Conservation (phyloP, 164 flowering plant genomes). For the Piper longum region DNA sequence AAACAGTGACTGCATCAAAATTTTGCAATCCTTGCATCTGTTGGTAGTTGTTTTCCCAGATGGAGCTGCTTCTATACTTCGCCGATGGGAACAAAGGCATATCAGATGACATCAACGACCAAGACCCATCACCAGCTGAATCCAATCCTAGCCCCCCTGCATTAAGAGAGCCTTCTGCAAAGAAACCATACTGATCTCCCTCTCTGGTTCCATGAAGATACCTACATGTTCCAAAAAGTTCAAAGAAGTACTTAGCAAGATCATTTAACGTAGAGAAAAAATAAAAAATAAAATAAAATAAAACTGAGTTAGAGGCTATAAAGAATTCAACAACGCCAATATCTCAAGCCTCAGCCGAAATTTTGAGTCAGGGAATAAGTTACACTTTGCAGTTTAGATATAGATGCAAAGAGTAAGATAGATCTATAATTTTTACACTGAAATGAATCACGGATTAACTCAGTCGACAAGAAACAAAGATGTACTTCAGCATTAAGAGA, state of each 20-base stretch:
- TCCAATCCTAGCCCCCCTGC: conserved; percentile 35
- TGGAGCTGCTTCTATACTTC: conserved; percentile 31
- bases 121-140: conserved; percentile 30
- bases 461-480: too few species aligned
- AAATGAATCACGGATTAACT: too few species aligned
- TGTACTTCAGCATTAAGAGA: too few species aligned
- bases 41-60: conserved; percentile 33
- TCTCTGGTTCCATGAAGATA: conserved; percentile 46
- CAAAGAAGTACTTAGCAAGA: not conserved
- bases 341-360: too few species aligned
- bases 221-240: conserved; percentile 17
- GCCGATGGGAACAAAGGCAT: conserved; percentile 35
- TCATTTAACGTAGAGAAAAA: too few species aligned
- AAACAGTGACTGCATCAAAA: conserved; percentile 14
- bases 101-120: conserved; percentile 49
- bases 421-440: too few species aligned
- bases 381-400: too few species aligned
- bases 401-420: too few species aligned
- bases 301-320: not conserved
- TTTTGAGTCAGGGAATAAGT: too few species aligned
- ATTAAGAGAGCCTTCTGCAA: conserved; percentile 54
- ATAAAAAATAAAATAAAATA: too few species aligned
- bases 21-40: conserved; percentile 24
- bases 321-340: not conserved
- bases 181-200: conserved; percentile 49